Evolutionary conservation across 2,329 filamentous ascomycete genomes (phyloP), one percentile per base, ranked within the genome.

Genomic region (Botryotinia convoluta): DNA sequence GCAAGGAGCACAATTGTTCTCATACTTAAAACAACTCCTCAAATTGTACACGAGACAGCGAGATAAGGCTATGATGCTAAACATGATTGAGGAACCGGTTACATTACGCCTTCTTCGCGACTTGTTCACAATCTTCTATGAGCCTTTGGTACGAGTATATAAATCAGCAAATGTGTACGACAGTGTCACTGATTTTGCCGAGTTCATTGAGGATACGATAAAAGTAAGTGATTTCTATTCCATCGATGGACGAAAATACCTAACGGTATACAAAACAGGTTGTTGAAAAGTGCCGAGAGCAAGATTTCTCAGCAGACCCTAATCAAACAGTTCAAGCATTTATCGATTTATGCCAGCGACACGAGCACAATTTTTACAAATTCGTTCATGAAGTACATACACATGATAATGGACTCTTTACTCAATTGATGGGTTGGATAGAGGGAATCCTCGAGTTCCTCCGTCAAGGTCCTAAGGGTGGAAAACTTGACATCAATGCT

Each of bases 311-410:
- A 3, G 94, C 95, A 1, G 96, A 99, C 81, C 96, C 96, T 7
- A 99, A 99, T 82, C 95, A 98, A 84, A 99, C 96, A 0, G 96
- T 99, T 1, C 96, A 99, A 82, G 92, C 94, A 26, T 99, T 99
- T 80, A 99, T 99, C 80, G 96, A 99, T 80, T 88, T 99, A 35
- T 99, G 96, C 82, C 92, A 93, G 77, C 90, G 96, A 61, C 96
- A 99, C 82, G 94, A 99, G 83, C 90, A 97, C 81, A 97, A 97
- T 83, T 95, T 99, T 81, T 99, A 98, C 87, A 98, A 97, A 82
- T 99, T 99, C 82, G 92, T 99, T 5, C 96, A 99, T 82, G 96
- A 99, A 83, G 95, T 99, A 0, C 96, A 99, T 81, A 91, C 93
- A 10, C 95, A 99, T 79, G 96, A 99, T 81, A 97, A 99, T 76